Evolutionary conservation across 345 rosid species (phyloP), one percentile per base, ranked within the genome.

Genomic region (Eutrema yunnanense): DNA sequence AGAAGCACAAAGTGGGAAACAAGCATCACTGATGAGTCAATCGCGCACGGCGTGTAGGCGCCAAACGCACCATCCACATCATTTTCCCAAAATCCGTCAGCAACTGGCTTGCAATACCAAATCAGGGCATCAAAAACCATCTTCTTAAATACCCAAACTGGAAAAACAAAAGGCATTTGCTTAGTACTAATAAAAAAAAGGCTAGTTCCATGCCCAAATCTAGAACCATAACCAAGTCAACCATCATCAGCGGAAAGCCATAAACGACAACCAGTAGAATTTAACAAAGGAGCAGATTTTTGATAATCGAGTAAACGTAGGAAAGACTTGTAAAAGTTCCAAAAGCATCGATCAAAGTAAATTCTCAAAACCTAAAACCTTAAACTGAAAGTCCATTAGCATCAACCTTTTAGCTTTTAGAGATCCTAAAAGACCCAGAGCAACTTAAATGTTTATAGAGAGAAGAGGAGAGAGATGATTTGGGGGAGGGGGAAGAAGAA

Each of bases 61-160:
- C 96, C 97, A 72, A 94, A 89, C n/a, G 91, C 87, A 67, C 90
- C 84, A 68, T 84, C 82, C 37, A 67, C 90, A 32, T 75, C 62
- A 58, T 73, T 84, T 19, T 77, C 79, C 96, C 98, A 89, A 64
- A 82, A 63, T 46, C 92, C 92, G 61, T 84, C 72, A 6, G 79
- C 62, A 81, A 74, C 78, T 12, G 99, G 99, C 32, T 69, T 81
- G 72, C 99, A 94, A 40, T 85, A 91, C 99, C 96, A 94, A 67
- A 30, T 78, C 82, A 89, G 62, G 3, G 86, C 90, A 69, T 76
- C 72, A 77, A 86, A 83, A 0, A 76, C 95, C 97, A 91, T 94
- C 40, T 47, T 60, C 42, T 30, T 37, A 4, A 37, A 59, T 14
- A 12, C 12, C 12, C 5, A 67, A 66, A 53, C 50, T 34, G 68